phyloP scores from a whole-genome alignment of 805 yeast species.

The Scheffersomyces amazonensis region DNA sequence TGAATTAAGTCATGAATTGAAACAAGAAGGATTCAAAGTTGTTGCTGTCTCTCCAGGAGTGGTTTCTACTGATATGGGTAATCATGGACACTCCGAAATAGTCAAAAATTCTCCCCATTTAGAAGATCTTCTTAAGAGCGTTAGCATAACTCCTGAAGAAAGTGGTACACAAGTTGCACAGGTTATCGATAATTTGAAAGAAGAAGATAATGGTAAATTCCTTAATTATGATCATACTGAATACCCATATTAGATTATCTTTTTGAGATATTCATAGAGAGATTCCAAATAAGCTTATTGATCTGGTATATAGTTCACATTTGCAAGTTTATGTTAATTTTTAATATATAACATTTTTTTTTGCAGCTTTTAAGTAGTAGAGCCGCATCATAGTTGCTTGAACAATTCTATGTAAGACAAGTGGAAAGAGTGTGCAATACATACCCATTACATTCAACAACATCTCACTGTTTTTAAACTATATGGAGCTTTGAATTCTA shows the following conservation, averaged over 20 bases:
- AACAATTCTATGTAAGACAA: too few species aligned
- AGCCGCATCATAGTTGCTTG: too few species aligned
- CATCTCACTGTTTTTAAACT: too few species aligned
- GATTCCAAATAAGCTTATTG: too few species aligned
- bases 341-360: too few species aligned
- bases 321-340: too few species aligned
- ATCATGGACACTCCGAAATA: background rate
- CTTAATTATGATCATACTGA: background rate
- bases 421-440: too few species aligned
- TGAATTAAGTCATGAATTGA: conserved; percentile 23
- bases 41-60: conserved; percentile 37
- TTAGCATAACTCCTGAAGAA: background rate
- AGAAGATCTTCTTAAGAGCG: background rate
- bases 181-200: background rate
- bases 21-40: conserved; percentile 10
- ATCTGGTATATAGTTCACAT: too few species aligned
- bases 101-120: background rate
- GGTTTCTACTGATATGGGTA: conserved; percentile 33
- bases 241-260: background rate
- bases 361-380: too few species aligned
- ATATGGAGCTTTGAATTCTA: too few species aligned
- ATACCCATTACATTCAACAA: too few species aligned
- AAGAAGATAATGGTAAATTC: background rate
- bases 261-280: too few species aligned
- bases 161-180: background rate